Evolutionary conservation across 1,139 yeast genomes (phyloP), one percentile per base, ranked within the genome.

Genomic region (Candida mesenterica): DNA sequence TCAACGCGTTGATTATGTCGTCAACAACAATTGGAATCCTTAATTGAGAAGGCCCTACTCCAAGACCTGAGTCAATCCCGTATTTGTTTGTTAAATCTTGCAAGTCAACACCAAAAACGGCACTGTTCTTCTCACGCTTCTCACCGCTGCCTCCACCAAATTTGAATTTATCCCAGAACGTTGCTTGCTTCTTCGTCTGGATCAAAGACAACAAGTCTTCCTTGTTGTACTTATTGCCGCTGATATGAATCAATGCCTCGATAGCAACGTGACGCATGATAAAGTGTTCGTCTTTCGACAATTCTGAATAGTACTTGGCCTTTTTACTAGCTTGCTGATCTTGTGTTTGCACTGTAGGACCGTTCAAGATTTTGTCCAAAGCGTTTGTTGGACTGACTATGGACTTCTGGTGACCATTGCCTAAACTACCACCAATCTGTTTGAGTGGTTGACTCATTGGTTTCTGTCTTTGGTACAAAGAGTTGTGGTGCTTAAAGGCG

Each of bases 11-110:
- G 31, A 94, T 77, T 13, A 90, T 68, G 52, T 92, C 97, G 53
- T 92, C 97, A 35, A 94, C 72, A 30, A 94, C 72, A 34, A 87
- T 76, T 0, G 99, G 99, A 30, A 94, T 85, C 28, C 82, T 72
- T 31, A 92, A 72, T 49, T 80, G 81, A 0, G 81, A 67, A 0
- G 95, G 92, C 0, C 97, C 96, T 27, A 86, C 87, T 3, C 96
- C 96, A 25, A 86, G 68, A 35, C 85, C 87, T 1, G 96, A 82
- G 34, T 88, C 96, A 19, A 83, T 83, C 1, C 97, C 97, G 57
- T 80, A 85, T 50, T 77, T 79, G 18, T 74, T 78, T 2, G 90
- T 82, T 31, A 92, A 67, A 5, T 73, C 75, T 32, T 78, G 86
- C 39, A 92, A 66, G 13, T 94, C 82, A 3, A 80, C 75, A 0